These are phyloP conservation scores for Penicillium sp. DNA, from an alignment of 2,329 filamentous ascomycete species.

Conservation along the genomic window DNA sequence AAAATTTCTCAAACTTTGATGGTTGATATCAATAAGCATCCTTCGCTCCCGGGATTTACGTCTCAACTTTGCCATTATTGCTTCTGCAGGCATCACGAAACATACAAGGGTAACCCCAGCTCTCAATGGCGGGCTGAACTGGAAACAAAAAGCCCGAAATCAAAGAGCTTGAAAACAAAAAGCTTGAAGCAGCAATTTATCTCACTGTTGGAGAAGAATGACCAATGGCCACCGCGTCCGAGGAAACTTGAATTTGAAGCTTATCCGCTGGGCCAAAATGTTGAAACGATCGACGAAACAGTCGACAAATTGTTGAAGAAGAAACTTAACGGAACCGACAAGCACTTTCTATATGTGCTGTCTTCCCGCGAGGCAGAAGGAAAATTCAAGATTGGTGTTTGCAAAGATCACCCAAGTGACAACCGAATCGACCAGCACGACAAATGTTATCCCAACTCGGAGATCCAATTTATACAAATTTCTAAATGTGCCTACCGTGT, in stretches of 20 bases:
- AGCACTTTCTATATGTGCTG: background rate
- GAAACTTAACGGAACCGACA: background rate
- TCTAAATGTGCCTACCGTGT: background rate
- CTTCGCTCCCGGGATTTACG: too few species aligned
- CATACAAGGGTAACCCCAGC: too few species aligned
- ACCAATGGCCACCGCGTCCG: background rate
- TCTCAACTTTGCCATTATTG: too few species aligned
- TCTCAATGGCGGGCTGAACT: too few species aligned
- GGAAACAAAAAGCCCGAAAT: too few species aligned
- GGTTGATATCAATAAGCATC: too few species aligned
- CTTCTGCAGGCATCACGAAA: too few species aligned
- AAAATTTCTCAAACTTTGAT: background rate
- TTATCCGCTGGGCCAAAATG: too few species aligned
- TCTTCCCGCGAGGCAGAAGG: background rate
- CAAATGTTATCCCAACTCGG: background rate
- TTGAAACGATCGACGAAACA: background rate
- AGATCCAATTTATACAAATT: too few species aligned
- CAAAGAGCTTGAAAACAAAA: background rate
- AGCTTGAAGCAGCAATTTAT: background rate
- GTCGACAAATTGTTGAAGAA: background rate
- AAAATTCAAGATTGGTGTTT: background rate
- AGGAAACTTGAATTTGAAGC: background rate
- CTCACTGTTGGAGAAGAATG: background rate
- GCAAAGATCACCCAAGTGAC: too few species aligned
- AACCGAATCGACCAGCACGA: background rate